Evolutionary conservation across 352 stramenopile species (phyloP).

Genomic region (Salisapilia sapeloensis): DNA sequence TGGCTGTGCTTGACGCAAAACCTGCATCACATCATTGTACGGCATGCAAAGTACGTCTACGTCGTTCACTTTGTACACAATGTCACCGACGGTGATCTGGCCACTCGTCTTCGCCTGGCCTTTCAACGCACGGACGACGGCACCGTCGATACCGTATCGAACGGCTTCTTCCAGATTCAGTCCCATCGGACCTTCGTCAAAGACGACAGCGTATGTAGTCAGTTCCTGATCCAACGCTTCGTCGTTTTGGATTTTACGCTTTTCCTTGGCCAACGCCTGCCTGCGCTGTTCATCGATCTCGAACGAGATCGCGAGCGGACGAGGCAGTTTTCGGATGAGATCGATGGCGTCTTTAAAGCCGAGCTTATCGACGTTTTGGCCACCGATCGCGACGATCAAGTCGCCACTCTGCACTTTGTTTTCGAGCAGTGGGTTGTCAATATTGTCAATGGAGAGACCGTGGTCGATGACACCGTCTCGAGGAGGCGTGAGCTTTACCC

Average conservation of each 20-base stretch:
- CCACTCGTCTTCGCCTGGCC: constrained; percentile 69
- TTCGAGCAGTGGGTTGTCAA: constrained; percentile 71
- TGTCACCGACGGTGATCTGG: constrained; percentile 71
- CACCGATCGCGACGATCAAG: constrained; percentile 72
- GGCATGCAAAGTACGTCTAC: constrained; percentile 69
- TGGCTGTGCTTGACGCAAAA: constrained; percentile 39
- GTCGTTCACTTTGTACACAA: constrained; percentile 80
- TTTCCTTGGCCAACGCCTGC: constrained; percentile 32
- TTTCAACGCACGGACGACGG: constrained; percentile 63
- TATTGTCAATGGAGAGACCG: constrained; percentile 74
- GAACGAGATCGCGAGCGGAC: constrained; percentile 65
- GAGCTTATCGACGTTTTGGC: constrained; percentile 54
- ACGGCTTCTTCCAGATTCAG: constrained; percentile 74
- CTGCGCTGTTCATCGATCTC: constrained; percentile 54
- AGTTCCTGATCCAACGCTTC: constrained; percentile 56
- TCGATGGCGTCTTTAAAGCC: constrained; percentile 73
- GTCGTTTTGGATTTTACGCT: constrained; percentile 29
- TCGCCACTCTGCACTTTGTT: constrained; percentile 70
- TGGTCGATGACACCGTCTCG: constrained; percentile 69
- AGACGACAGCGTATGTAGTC: constrained; percentile 72
- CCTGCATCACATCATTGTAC: constrained; percentile 72
- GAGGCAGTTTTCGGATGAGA: constrained; percentile 66
- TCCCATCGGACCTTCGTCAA: constrained; percentile 70
- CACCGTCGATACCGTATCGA: constrained; percentile 67
- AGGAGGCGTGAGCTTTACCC: constrained; percentile 72